Evolutionary conservation across 805 yeast species (phyloP), one percentile per base, ranked within the genome.

Genomic region (Candida tammaniensis): DNA sequence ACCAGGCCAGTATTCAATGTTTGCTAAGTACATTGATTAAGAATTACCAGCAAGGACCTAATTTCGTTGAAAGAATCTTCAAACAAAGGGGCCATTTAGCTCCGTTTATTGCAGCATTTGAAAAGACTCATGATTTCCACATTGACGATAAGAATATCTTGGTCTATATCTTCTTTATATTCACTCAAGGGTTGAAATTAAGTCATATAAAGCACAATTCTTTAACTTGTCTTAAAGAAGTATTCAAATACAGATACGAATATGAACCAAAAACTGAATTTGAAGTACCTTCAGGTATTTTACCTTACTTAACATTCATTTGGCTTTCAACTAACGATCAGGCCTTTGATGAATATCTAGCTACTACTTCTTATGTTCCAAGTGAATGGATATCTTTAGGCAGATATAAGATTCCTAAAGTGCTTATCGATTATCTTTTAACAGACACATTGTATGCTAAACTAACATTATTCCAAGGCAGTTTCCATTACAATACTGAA

Each of bases 141-240:
- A 54, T 80, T 36, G 59, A 63, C 1, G 52, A 51, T 20, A 59
- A 59, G 2, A 79, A 74, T 47, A 70, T 81, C 43, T 78, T 80
- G 36, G 64, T 68, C 18, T 63, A 76, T 13, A 51, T 82, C 22
- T 52, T 76, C 19, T 61, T 64, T 27, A 48, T 72, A 14, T 55
- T 76, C 13, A 61, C 74, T 4, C 78, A 73, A 48, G 91, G 89
- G 0, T 54, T 82, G 25, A 70, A 74, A 23, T 56, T 76, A 7
- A 77, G 86, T 6, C 78, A 74, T 36, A 64, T 80, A 14, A 73
- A 71, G 38, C 70, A 67, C 7, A 58, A 68, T 2, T 72, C 85
- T 0, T 49, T 75, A 21, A 59, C 57, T 1, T 62, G 74, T 16
- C 48, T 81, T 45, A 63, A 61, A 31, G 48, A 55, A 0, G 52